These are phyloP conservation scores for Globisporangium apiculatum DNA, from an alignment of 352 stramenopile genomes.

Conservation along the genomic window DNA sequence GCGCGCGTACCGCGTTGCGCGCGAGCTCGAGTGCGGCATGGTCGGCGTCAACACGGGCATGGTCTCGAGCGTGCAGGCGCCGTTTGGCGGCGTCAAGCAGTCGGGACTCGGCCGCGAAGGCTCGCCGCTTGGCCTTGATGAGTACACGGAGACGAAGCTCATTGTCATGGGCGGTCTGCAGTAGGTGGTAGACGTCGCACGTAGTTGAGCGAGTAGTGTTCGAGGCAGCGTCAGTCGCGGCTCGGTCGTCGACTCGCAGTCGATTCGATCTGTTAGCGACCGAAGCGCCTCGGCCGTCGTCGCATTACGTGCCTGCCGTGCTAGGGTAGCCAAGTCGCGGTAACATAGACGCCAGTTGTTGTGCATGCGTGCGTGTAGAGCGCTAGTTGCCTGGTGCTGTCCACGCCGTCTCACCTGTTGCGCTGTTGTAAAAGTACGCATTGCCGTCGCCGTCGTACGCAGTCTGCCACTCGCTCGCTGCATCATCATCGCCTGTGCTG, in stretches of 20 bases:
- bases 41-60: conserved; percentile 92
- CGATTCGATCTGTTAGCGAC: too few relatives aligned
- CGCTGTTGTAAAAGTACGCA: conserved; percentile 37
- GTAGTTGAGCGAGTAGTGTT: too few relatives aligned
- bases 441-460: conserved; percentile 14
- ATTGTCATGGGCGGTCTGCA: conserved; percentile 77
- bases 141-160: conserved; percentile 98
- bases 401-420: conserved; percentile 33
- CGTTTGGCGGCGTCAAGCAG: conserved; percentile 88
- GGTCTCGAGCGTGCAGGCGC: conserved; percentile 83
- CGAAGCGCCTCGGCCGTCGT: too few relatives aligned
- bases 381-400: conserved; percentile 1
- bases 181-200: not conserved
- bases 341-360: not conserved
- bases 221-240: too few relatives aligned
- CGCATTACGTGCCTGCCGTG: too few relatives aligned
- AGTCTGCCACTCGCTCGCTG: conserved; percentile 4
- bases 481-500: too few relatives aligned
- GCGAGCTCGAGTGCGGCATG: conserved; percentile 90
- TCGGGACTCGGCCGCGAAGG: conserved; percentile 88
- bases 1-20: conserved; percentile 84
- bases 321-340: too few relatives aligned
- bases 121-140: conserved; percentile 83
- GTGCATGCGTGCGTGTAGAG: not conserved
- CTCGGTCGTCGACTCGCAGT: too few relatives aligned